Evolutionary conservation across 805 yeast species (phyloP).

Genomic region (Cyberlindnera lachancei): DNA sequence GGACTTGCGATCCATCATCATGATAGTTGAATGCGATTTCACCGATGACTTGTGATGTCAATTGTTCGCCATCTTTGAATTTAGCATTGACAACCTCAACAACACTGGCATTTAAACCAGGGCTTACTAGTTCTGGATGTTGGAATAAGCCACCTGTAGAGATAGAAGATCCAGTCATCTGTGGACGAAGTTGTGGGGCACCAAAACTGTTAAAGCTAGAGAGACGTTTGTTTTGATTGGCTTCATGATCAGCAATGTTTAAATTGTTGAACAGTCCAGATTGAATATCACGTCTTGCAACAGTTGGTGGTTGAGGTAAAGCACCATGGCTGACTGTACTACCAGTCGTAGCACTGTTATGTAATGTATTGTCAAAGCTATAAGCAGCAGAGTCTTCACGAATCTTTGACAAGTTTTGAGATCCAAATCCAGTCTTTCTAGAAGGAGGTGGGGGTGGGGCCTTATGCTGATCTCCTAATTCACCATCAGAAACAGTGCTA

Average conservation of each 20-base stretch:
- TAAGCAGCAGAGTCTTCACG: slow-evolving; percentile 24
- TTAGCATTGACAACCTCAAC: slow-evolving; percentile 81
- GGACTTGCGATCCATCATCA: slow-evolving; percentile 25
- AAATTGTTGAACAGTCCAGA: slow-evolving; percentile 41
- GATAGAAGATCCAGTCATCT: slow-evolving; percentile 35
- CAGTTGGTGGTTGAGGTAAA: slow-evolving; percentile 11
- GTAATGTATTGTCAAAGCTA: slow-evolving; percentile 7
- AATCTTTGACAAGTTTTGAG: slow-evolving; percentile 21
- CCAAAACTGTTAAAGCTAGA: slow-evolving; percentile 20
- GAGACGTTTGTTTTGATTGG: slow-evolving; percentile 19
- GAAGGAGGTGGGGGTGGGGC: slow-evolving; percentile 54
- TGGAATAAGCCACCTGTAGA: slow-evolving; percentile 31
- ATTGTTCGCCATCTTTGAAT: slow-evolving; percentile 58
- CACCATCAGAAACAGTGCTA: too few species aligned
- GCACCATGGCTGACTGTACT: slow-evolving; percentile 7
- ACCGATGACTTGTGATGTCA: slow-evolving; percentile 62
- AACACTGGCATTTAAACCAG: slow-evolving; percentile 75
- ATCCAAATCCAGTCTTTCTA: slow-evolving; percentile 33
- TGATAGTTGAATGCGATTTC: slow-evolving; percentile 79
- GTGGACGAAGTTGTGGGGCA: slow-evolving; percentile 31
- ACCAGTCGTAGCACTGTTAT: neutral
- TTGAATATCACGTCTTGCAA: slow-evolving; percentile 31
- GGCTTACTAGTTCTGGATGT: slow-evolving; percentile 41
- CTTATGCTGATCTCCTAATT: slow-evolving; percentile 27
- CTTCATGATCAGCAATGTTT: slow-evolving; percentile 28